Conservation (phyloP, 1,139 yeast species). For the Yamadazyma mexicana region DNA sequence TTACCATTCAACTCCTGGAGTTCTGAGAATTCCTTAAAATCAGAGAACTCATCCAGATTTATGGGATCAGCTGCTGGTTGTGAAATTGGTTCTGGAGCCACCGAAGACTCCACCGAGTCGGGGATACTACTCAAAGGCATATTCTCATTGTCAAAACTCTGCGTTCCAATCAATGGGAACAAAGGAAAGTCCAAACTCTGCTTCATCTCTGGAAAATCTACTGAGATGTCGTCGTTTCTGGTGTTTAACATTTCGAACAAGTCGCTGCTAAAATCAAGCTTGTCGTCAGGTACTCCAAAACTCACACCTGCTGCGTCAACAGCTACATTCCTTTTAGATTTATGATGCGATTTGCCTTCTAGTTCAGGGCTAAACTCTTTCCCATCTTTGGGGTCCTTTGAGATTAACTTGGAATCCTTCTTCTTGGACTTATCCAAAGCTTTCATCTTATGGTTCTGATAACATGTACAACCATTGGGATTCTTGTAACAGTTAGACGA, state of each 20-base stretch:
- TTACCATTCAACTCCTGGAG: background rate
- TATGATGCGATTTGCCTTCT: background rate
- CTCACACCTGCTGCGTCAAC: background rate
- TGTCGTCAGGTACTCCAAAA: conserved; percentile 4
- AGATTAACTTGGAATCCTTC: conserved; percentile 10
- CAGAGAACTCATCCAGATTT: conserved; percentile 1
- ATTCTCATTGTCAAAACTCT: conserved; percentile 39
- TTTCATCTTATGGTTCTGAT: conserved; percentile 16
- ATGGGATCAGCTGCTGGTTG: background rate
- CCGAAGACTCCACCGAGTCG: conserved; percentile 6
- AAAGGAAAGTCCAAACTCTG: conserved; percentile 41
- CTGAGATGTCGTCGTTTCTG: background rate
- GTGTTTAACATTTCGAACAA: conserved; percentile 9
- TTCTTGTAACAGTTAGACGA: conserved; percentile 51
- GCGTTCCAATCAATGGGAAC: conserved; percentile 51
- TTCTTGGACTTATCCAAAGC: conserved; percentile 30
- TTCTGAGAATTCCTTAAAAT: background rate
- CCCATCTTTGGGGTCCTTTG: background rate
- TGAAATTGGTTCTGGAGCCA: conserved; percentile 4
- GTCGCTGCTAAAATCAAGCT: conserved; percentile 7
- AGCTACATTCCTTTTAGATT: background rate
- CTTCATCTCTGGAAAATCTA: conserved; percentile 3
- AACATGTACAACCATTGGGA: conserved; percentile 59
- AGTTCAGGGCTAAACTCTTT: conserved; percentile 1
- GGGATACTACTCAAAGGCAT: conserved; percentile 39